Evolutionary conservation across 192 early-diverging fungal species (phyloP).

Genomic region (Backusella macrospora): DNA sequence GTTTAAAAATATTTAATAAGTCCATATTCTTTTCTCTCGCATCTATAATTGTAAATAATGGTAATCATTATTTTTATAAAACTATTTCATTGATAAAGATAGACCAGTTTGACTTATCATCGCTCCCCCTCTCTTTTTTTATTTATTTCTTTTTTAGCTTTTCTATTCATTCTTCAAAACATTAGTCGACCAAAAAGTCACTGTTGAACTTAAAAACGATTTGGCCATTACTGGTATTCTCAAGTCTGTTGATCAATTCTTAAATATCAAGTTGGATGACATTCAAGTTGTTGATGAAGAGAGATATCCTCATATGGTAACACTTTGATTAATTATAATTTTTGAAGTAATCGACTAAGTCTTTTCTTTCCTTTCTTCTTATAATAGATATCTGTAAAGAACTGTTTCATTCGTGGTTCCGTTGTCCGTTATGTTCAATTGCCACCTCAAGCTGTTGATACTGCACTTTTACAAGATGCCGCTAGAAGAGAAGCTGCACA

Average conservation of each 20-base stretch:
- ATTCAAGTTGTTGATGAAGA: constrained; percentile 84
- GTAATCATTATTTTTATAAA: background rate
- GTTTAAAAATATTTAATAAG: background rate
- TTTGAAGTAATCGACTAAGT: background rate
- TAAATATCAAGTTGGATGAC: constrained; percentile 98
- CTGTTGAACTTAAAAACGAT: constrained; percentile 99
- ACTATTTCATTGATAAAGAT: background rate
- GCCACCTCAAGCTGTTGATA: constrained; percentile 88
- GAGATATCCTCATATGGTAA: constrained; percentile 96
- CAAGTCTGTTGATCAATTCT: constrained; percentile 98
- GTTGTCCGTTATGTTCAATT: constrained; percentile 97
- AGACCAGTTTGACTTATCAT: background rate
- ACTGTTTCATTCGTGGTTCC: constrained; percentile 99
- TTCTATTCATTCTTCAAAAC: constrained; percentile 99
- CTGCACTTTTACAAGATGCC: constrained; percentile 95
- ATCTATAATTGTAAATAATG: background rate
- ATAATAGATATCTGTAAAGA: constrained; percentile 88
- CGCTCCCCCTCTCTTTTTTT: no score
- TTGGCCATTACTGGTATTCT: constrained; percentile 88
- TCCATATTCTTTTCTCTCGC: background rate
- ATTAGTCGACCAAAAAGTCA: constrained; percentile 91
- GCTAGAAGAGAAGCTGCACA: constrained; percentile 88
- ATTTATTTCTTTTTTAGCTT: constrained; percentile 57
- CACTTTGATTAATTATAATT: no score
- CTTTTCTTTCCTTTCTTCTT: background rate